These are phyloP conservation scores for Rhizopogon sp. DNA, from an alignment of 768 basidiomycete species.

Conservation along the genomic window DNA sequence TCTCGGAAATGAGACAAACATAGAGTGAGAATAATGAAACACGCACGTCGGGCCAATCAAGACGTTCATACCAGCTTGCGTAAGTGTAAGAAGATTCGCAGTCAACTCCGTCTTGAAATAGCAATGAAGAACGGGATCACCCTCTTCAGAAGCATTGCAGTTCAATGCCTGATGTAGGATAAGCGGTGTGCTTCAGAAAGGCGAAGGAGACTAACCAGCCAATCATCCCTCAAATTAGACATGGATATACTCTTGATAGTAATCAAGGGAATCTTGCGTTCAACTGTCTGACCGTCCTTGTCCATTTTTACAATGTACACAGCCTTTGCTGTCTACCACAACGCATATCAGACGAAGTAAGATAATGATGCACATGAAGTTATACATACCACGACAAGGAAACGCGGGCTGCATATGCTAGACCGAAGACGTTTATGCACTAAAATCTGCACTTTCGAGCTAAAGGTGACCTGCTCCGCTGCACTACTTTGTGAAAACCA, in stretches of 20 bases:
- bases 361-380: neutral
- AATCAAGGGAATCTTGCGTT: conserved; percentile 85
- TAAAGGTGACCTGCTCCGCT: conserved; percentile 83
- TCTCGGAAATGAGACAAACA: conserved; percentile 9
- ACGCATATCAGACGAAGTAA: neutral
- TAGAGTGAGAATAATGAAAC: neutral
- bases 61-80: conserved; percentile 70
- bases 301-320: conserved; percentile 66
- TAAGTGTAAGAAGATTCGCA: conserved; percentile 75
- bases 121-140: conserved; percentile 88
- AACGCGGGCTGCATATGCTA: conserved; percentile 88
- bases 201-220: conserved; percentile 61
- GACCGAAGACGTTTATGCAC: conserved; percentile 84
- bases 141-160: conserved; percentile 78
- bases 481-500: conserved; percentile 5
- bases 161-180: conserved; percentile 64
- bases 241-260: conserved; percentile 84
- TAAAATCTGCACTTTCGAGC: conserved; percentile 72
- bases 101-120: conserved; percentile 95
- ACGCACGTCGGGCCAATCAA: conserved; percentile 74
- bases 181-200: neutral
- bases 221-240: conserved; percentile 91
- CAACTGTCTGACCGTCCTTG: conserved; percentile 63
- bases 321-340: conserved; percentile 51
- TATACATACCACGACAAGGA: conserved; percentile 74